A percentile compares a stretch with the other conserved stretches of the same genome.
Conservation (phyloP, 306 rosid genomes). For the Trichosanthes cucumerina region DNA sequence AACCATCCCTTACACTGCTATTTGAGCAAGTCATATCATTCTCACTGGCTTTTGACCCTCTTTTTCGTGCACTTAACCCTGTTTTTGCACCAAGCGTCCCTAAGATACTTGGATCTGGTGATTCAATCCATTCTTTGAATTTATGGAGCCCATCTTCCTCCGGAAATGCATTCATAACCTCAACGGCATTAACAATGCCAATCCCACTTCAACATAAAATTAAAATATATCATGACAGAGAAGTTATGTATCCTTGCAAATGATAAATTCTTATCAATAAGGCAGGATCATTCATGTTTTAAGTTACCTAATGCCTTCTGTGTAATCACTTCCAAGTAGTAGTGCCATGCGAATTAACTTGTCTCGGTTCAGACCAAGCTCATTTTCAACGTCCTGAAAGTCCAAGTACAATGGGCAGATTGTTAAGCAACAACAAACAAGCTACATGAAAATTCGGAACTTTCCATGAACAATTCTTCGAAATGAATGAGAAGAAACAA, state of each 20-base stretch:
- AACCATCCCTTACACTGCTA: constrained; percentile 18
- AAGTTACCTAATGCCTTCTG: constrained; percentile 85
- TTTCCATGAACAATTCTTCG: background rate
- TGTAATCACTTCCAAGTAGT: constrained; percentile 95
- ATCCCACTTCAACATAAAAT: constrained; percentile 58
- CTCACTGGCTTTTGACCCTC: constrained; percentile 37
- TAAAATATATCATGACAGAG: constrained; percentile 15
- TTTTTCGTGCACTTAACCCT: constrained; percentile 36
- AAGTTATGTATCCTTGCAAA: constrained; percentile 4
- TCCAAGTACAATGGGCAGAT: background rate
- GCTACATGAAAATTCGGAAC: background rate
- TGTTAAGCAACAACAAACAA: constrained; percentile 1
- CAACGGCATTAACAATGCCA: constrained; percentile 96
- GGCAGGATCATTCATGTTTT: constrained; percentile 2
- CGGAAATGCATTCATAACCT: constrained; percentile 86
- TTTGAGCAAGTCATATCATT: constrained; percentile 13
- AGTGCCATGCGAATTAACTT: constrained; percentile 76
- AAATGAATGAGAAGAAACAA: background rate
- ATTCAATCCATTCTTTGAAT: constrained; percentile 88
- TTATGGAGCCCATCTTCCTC: constrained; percentile 74
- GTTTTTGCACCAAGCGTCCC: constrained; percentile 42
- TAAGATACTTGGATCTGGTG: constrained; percentile 89
- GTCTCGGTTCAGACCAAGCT: constrained; percentile 78
- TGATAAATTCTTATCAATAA: background rate
- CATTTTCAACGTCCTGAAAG: constrained; percentile 79